Evolutionary conservation across 2,329 filamentous ascomycete genomes (phyloP).

Genomic region (Davidsoniella virescens): DNA sequence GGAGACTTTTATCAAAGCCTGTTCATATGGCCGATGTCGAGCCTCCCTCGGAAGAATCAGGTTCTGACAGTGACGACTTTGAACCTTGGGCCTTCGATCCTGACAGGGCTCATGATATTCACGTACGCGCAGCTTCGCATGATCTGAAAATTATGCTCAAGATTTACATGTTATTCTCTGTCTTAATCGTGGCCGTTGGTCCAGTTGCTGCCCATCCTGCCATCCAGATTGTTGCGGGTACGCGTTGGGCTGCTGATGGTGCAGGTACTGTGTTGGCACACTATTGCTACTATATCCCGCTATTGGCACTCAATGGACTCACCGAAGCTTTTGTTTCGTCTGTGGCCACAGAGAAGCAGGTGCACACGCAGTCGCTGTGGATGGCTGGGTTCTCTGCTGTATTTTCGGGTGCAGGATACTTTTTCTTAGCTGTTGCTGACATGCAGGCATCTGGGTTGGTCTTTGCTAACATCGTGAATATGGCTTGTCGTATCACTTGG

Average conservation of each 20-base stretch:
- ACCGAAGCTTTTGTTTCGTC: slow-evolving; percentile 86
- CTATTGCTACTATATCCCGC: slow-evolving; percentile 87
- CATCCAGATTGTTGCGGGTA: slow-evolving; percentile 59
- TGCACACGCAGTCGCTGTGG: slow-evolving; percentile 63
- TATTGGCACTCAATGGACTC: slow-evolving; percentile 81
- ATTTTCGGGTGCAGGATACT: slow-evolving; percentile 59
- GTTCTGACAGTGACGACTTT: slow-evolving; percentile 15
- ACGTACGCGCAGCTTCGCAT: slow-evolving; percentile 25
- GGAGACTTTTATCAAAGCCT: slow-evolving; percentile 46
- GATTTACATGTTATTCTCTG: slow-evolving; percentile 58
- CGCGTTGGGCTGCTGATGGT: slow-evolving; percentile 56
- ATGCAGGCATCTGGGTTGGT: slow-evolving; percentile 71
- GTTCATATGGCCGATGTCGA: too few relatives aligned
- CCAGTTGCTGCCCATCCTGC: slow-evolving; percentile 60
- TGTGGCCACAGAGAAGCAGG: slow-evolving; percentile 58
- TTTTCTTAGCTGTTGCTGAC: slow-evolving; percentile 52
- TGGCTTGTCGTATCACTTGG: slow-evolving; percentile 72
- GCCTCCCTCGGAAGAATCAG: too few relatives aligned
- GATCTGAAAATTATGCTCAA: slow-evolving; percentile 51
- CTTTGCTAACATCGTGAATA: slow-evolving; percentile 76
- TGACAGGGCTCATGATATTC: too few relatives aligned
- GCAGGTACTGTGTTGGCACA: slow-evolving; percentile 57
- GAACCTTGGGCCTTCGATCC: slow-evolving; percentile 13
- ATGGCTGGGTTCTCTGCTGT: slow-evolving; percentile 68
- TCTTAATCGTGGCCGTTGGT: slow-evolving; percentile 52